Base-by-base conservation (phyloP, 768 basidiomycete species). In the Gyrodon lividus region DNA sequence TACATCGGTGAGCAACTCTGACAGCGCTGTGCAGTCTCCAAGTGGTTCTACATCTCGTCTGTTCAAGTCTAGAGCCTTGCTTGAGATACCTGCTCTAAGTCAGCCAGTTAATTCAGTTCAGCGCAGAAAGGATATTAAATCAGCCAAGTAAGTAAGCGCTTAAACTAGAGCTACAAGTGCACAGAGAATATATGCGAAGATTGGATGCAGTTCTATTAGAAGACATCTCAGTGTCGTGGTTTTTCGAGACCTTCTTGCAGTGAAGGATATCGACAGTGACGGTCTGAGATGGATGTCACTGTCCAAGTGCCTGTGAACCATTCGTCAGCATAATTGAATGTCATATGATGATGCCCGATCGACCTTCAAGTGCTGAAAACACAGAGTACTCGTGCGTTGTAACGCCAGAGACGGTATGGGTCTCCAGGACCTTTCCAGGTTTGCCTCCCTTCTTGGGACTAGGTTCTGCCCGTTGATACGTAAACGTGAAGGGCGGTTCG, bases 401-500 rank as follows among this genome's bases (percentile, higher is more conserved):
- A 3, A 92, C 77, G 2, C 87, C 85, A 14, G 90, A 89, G 17
- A 93, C 90, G 0, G 92, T 95, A 62, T 95, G 92, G 16, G 91
- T 91, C 70, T 95, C 92, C 6, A 95, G 77, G n/a, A 94, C 83
- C 63, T 87, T 89, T 46, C 83, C 83, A 37, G 81, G 75, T 58
- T 80, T 84, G 43, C 80, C 79, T 26, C 86, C 85, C 65, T 88
- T 89, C 71, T 79, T 83, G 4, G 74, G 67, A 44, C 75, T 78
- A 17, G 83, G 77, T 68, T 92, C 91, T 2, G 90, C 79, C 42
- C 92, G 82, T 67, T 93, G 90, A 70, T 95, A 95, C 0, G 93
- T 94, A 71, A 99, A 98, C 1, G 94, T 87, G 72, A 98, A 99
- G 0, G 97, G 97, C 16, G 97, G 88, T 65, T 91, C 88, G 40